Conservation (phyloP, 1,284 basidiomycete species). For the Leccinum variabile region DNA sequence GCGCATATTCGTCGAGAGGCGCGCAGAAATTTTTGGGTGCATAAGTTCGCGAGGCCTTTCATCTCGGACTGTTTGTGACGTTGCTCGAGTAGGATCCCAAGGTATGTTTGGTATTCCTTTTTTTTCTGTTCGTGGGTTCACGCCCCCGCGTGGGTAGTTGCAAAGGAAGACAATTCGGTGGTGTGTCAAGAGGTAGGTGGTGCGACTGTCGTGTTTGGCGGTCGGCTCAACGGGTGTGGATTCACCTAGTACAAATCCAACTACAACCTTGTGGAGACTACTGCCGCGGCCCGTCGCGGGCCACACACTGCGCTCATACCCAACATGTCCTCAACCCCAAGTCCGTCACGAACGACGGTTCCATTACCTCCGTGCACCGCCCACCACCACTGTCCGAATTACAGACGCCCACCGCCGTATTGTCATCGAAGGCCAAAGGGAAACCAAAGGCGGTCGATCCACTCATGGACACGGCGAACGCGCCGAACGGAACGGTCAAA, state of each 20-base stretch:
- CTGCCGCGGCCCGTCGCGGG: conserved; percentile 50
- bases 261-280: conserved; percentile 56
- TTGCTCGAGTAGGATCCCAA: conserved; percentile 75
- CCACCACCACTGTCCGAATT: conserved; percentile 5
- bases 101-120: conserved; percentile 41
- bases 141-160: conserved; percentile 41
- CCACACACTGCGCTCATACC: conserved; percentile 62
- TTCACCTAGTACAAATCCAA: conserved; percentile 56
- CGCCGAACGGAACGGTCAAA: conserved; percentile 17
- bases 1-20: conserved; percentile 13
- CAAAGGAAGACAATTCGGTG: conserved; percentile 70
- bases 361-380: conserved; percentile 10
- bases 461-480: conserved; percentile 13
- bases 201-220: not conserved
- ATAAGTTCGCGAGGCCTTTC: conserved; percentile 67
- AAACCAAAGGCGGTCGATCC: conserved; percentile 42
- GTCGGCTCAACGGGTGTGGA: conserved; percentile 1
- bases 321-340: conserved; percentile 49
- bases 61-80: conserved; percentile 52
- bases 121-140: conserved; percentile 4
- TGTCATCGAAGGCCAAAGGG: conserved; percentile 34
- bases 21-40: conserved; percentile 27
- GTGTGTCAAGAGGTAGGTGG: conserved; percentile 70
- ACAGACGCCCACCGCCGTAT: conserved; percentile 2
- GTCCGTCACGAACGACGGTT: conserved; percentile 14